Base-by-base conservation (phyloP, 2,329 filamentous ascomycete genomes). In the Sarocladium brachiariae region DNA sequence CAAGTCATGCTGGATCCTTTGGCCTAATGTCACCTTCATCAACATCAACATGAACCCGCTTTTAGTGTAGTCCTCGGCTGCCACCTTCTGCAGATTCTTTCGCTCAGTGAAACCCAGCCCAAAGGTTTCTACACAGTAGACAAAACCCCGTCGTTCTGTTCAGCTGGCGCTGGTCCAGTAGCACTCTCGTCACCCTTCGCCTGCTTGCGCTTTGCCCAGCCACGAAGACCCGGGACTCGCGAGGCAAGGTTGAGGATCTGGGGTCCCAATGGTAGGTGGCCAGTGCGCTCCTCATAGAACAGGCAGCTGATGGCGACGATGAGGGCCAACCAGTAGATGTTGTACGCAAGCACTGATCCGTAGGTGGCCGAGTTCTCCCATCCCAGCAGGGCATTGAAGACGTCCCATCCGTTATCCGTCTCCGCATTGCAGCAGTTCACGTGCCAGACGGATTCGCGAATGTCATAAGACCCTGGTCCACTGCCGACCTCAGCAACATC, bases 381-480 rank as follows among this genome's bases (percentile, higher is more conserved):
- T 41, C 86, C 85, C 14, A 89, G 72, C 47, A 89, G 68, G 31
- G 83, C 76, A 59, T 87, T 87, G 73, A 89, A 87, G 53, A 88
- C 77, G 45, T 83, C 83, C 84, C 84, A 89, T 34, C 81, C 82
- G 24, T 82, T 82, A 56, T 84, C 80, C 35, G 81, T 64, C 51
- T 77, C 66, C 2, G 84, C 80, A 55, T 77, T 86, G 65, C 83
- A 87, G 68, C 82, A 67, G 64, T 92, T 90, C 53, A 92, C 79
- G 61, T 92, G 87, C 87, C 87, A 92, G 19, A 92, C 87, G 51
- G 79, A 87, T 58, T 83, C 71, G 46, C 74, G 73, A 57, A 92
- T 87, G 61, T 92, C 81, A 67, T 92, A 92, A 1, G 84, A 89
- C 3, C 88, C 87, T 0, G 87, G 77, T 0, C 87, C 87, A 10